Percentiles rank a stretch among this genome's conserved stretches.
phyloP scores from a whole-genome alignment of 208 protist genomes.

The Crithidia acanthocephali region DNA sequence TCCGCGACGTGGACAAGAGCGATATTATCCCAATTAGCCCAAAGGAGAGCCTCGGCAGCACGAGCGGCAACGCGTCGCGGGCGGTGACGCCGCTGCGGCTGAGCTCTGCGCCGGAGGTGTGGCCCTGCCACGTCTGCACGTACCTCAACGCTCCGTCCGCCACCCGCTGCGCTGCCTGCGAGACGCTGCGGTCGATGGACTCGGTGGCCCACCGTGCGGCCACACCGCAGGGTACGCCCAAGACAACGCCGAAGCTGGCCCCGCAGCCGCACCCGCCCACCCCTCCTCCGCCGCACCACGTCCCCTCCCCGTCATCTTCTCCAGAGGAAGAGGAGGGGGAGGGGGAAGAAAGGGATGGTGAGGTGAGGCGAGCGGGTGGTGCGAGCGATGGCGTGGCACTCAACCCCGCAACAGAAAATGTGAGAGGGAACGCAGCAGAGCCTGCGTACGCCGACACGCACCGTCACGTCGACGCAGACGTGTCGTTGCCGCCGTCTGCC shows the following conservation, averaged over 20 bases:
- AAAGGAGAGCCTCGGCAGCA: constrained; percentile 37
- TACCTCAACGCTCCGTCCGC: constrained; percentile 67
- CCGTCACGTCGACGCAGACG: not conserved
- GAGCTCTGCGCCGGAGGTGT: constrained; percentile 52
- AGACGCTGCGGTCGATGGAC: constrained; percentile 39
- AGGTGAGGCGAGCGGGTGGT: too few relatives aligned
- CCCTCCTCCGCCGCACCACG: not conserved
- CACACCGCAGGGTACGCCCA: constrained; percentile 11
- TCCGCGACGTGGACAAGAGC: constrained; percentile 51
- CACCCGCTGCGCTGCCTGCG: constrained; percentile 63
- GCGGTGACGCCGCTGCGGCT: constrained; percentile 34
- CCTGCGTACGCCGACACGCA: not conserved
- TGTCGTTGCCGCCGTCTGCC: not conserved
- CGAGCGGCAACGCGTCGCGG: constrained; percentile 5
- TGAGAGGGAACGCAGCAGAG: not conserved
- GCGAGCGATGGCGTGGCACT: too few relatives aligned
- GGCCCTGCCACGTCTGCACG: constrained; percentile 78
- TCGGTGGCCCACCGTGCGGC: constrained; percentile 4
- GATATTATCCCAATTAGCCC: constrained; percentile 80
- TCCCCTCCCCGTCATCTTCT: not conserved
- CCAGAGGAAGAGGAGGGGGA: not conserved
- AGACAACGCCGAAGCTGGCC: constrained; percentile 6
- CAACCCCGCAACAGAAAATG: too few relatives aligned
- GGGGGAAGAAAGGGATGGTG: too few relatives aligned
- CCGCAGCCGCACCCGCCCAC: constrained; percentile 1